Evolutionary conservation across 2,329 filamentous ascomycete genomes (phyloP).

Genomic region (Fusarium newnesense): DNA sequence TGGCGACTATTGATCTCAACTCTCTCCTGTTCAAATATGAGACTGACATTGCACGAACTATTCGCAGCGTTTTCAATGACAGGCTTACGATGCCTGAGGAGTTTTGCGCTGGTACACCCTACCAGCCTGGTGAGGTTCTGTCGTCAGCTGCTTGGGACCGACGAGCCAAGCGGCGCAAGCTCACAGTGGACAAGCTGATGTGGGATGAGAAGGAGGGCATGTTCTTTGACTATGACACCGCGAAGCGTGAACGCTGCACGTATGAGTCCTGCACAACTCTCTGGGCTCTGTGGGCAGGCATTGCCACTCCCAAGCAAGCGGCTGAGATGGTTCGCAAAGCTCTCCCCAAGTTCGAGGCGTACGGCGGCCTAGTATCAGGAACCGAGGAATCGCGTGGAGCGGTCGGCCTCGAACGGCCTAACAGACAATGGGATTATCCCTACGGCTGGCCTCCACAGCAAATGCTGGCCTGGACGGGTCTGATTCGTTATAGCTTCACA

Average conservation of each 20-base stretch:
- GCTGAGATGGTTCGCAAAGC: conserved; percentile 81
- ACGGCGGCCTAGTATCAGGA: conserved; percentile 88
- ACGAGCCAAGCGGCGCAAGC: conserved; percentile 83
- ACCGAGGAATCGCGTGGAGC: conserved; percentile 88
- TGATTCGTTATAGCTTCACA: conserved; percentile 90
- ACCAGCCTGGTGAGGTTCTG: conserved; percentile 76
- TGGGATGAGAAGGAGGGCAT: conserved; percentile 94
- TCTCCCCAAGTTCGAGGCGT: conserved; percentile 87
- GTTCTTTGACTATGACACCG: conserved; percentile 98
- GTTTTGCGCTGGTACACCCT: conserved; percentile 75
- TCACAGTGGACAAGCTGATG: conserved; percentile 89
- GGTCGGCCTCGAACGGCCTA: conserved; percentile 83
- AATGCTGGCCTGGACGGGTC: conserved; percentile 95
- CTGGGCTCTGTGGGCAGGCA: conserved; percentile 97
- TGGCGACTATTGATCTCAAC: conserved; percentile 95
- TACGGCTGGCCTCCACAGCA: conserved; percentile 99
- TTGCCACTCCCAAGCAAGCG: conserved; percentile 88
- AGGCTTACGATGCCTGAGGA: conserved; percentile 83
- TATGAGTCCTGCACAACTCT: conserved; percentile 96
- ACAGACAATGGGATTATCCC: conserved; percentile 98
- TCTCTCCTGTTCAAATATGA: conserved; percentile 97
- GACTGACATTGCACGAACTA: conserved; percentile 87
- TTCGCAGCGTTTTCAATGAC: conserved; percentile 86
- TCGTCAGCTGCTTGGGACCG: conserved; percentile 92
- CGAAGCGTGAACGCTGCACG: conserved; percentile 78